phyloP scores from a whole-genome alignment of 1,139 yeast genomes.

The Maudiozyma humilis region DNA sequence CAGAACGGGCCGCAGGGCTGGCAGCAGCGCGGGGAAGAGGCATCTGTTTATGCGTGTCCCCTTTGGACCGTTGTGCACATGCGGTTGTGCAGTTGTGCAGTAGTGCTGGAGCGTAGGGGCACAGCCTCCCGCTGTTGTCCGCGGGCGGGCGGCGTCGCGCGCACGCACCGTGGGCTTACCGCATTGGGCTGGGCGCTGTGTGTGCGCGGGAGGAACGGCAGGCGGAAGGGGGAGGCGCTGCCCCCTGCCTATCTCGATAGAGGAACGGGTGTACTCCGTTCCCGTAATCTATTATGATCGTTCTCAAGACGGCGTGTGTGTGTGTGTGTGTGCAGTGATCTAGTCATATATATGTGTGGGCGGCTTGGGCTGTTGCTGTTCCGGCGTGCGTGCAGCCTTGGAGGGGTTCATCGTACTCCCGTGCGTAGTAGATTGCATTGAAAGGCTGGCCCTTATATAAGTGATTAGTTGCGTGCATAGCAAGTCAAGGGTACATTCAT shows the following conservation, averaged over 20 bases:
- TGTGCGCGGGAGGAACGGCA: background rate
- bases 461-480: too few species aligned
- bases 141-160: too few species aligned
- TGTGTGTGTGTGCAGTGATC: background rate
- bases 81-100: too few species aligned
- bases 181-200: background rate
- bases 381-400: background rate
- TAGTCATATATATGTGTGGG: background rate
- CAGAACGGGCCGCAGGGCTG: too few species aligned
- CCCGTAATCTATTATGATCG: background rate
- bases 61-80: background rate
- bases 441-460: too few species aligned
- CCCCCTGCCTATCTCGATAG: background rate
- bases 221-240: background rate
- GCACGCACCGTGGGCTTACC: background rate
- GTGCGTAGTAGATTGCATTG: background rate
- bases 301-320: background rate
- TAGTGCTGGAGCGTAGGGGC: too few species aligned
- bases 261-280: background rate
- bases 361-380: background rate
- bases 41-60: background rate
- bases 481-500: too few species aligned
- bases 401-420: too few species aligned
- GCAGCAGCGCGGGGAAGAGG: background rate
- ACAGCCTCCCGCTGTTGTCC: too few species aligned